These are phyloP conservation scores for Ogataea naganishii DNA, from an alignment of 805 yeast species.

Conservation along the genomic window DNA sequence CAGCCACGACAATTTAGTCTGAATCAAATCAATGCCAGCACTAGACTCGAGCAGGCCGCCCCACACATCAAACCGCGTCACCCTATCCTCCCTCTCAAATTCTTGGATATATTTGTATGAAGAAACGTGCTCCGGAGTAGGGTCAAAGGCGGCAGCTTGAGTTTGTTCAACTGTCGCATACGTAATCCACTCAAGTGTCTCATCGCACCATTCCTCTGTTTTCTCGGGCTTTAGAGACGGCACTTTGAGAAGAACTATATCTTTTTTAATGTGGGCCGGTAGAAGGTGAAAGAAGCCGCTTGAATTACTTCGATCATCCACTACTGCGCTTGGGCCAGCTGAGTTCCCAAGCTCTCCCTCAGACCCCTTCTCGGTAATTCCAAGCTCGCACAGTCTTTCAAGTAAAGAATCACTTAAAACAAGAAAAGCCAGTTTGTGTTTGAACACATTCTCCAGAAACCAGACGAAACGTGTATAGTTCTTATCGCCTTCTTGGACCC, in stretches of 20 bases:
- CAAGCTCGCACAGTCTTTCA: not conserved
- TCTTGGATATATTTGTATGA: slow-evolving; percentile 11
- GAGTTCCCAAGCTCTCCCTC: too few species aligned
- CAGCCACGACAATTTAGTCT: slow-evolving; percentile 12
- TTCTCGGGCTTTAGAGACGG: slow-evolving; percentile 12
- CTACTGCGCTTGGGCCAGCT: too few species aligned
- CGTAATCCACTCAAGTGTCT: slow-evolving; percentile 22
- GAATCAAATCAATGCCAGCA: slow-evolving; percentile 2
- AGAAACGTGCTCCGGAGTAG: slow-evolving; percentile 17
- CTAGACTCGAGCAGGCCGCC: slow-evolving; percentile 12
- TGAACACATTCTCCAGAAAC: slow-evolving; percentile 18
- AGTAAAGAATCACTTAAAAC: not conserved
- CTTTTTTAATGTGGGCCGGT: not conserved
- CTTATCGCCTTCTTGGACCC: slow-evolving; percentile 6
- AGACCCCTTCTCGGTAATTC: not conserved
- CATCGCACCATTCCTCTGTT: slow-evolving; percentile 13
- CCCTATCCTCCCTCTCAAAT: slow-evolving; percentile 2
- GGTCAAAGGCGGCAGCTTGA: slow-evolving; percentile 14
- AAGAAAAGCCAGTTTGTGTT: not conserved
- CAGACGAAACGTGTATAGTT: slow-evolving; percentile 20
- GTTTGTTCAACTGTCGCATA: slow-evolving; percentile 17
- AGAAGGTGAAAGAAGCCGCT: too few species aligned
- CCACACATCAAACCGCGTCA: slow-evolving; percentile 8
- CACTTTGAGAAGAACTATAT: slow-evolving; percentile 7
- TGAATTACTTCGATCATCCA: too few species aligned